phyloP scores from a whole-genome alignment of 164 flowering plant genomes.

The Liquidambar formosana region DNA sequence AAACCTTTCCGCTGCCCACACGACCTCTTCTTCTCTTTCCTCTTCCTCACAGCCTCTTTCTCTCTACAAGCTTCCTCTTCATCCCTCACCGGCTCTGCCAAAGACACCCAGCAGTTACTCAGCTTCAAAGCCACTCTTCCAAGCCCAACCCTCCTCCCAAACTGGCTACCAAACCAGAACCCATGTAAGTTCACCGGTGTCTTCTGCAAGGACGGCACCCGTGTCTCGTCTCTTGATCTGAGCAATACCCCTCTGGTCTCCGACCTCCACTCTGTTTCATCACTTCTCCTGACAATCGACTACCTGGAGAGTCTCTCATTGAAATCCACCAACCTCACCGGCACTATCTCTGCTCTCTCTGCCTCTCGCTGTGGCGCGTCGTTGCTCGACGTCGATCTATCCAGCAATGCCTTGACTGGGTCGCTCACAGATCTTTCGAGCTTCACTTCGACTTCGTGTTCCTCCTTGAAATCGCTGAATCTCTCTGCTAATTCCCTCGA shows the following conservation, averaged over 20 bases:
- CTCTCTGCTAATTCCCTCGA: slow-evolving; percentile 55
- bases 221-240: slow-evolving; percentile 64
- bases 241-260: slow-evolving; percentile 21
- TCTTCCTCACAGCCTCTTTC: slow-evolving; percentile 6
- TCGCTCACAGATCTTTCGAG: slow-evolving; percentile 39
- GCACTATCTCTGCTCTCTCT: slow-evolving; percentile 36
- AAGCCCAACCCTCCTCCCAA: slow-evolving; percentile 34
- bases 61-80: slow-evolving; percentile 8
- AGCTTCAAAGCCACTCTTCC: slow-evolving; percentile 51
- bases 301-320: slow-evolving; percentile 44
- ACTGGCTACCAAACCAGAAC: slow-evolving; percentile 43
- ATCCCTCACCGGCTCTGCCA: slow-evolving; percentile 8
- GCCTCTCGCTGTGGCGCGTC: slow-evolving; percentile 37
- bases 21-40: slow-evolving; percentile 19
- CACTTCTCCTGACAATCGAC: slow-evolving; percentile 41
- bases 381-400: slow-evolving; percentile 58
- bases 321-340: slow-evolving; percentile 41
- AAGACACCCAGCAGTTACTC: slow-evolving; percentile 41
- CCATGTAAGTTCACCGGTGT: slow-evolving; percentile 69
- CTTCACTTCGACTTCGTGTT: slow-evolving; percentile 47
- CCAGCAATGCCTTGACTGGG: slow-evolving; percentile 58
- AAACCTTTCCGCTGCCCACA: background rate
- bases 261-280: slow-evolving; percentile 45
- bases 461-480: slow-evolving; percentile 46
- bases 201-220: slow-evolving; percentile 37